Percentiles rank a stretch among this genome's conserved stretches.
phyloP scores from a whole-genome alignment of 176 grass and related monocot genomes.

The Triticum urartu region DNA sequence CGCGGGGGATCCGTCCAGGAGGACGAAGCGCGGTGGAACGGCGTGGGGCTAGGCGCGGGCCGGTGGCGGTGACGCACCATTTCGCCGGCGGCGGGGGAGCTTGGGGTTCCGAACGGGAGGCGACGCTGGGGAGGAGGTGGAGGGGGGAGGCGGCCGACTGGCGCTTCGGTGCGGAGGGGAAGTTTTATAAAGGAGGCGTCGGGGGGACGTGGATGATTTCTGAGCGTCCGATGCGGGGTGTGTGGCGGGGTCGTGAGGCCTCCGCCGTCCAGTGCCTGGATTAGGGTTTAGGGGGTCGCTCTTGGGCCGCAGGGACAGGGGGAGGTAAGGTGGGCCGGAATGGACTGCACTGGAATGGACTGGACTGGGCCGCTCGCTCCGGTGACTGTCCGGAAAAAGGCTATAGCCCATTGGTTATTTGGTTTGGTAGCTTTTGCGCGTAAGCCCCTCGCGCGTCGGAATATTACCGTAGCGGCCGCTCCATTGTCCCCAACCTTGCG shows the following conservation, averaged over 20 bases:
- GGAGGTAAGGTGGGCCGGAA: neutral
- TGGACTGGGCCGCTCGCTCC: neutral
- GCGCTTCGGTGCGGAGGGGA: neutral
- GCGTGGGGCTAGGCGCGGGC: too few relatives aligned
- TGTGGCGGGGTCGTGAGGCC: neutral
- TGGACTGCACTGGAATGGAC: neutral
- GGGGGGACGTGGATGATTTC: neutral
- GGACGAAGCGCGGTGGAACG: too few relatives aligned
- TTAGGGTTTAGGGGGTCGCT: conserved; percentile 41
- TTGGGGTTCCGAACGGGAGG: conserved; percentile 46
- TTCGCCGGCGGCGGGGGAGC: conserved; percentile 35
- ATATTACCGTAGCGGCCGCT: neutral
- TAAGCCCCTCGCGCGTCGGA: neutral
- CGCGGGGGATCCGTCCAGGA: neutral
- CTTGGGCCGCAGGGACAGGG: neutral
- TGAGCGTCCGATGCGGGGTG: conserved; percentile 26
- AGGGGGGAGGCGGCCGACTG: conserved; percentile 32
- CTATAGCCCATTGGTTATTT: neutral
- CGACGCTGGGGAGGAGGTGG: neutral
- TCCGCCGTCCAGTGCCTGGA: conserved; percentile 23
- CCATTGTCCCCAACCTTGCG: neutral
- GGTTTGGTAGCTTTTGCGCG: neutral
- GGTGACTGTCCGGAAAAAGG: neutral
- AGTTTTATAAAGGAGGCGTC: conserved; percentile 23
- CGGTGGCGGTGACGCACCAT: conserved; percentile 31